These are phyloP conservation scores for Triticum aestivum DNA, from an alignment of 176 grass and related monocot genomes.

Conservation along the genomic window DNA sequence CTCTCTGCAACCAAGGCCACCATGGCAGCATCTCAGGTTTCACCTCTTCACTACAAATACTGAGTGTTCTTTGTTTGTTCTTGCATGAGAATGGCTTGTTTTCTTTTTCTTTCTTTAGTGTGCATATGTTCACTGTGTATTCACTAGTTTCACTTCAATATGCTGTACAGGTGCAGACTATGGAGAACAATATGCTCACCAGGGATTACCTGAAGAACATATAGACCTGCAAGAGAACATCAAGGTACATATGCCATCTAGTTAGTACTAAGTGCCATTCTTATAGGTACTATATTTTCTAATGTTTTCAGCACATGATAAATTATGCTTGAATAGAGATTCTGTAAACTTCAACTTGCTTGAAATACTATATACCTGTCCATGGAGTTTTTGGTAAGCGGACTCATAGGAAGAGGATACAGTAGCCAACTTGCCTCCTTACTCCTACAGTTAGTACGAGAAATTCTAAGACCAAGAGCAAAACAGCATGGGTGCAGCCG, in stretches of 20 bases:
- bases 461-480: neutral
- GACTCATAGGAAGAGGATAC: neutral
- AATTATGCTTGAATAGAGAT: neutral
- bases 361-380: neutral
- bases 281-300: conserved; percentile 19
- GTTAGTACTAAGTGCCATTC: neutral
- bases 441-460: conserved; percentile 15
- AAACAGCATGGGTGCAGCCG: conserved; percentile 8
- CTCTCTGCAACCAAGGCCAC: conserved; percentile 45
- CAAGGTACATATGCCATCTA: conserved; percentile 36
- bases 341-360: conserved; percentile 8
- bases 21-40: conserved; percentile 39
- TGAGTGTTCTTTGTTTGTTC: conserved; percentile 2
- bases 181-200: conserved; percentile 42
- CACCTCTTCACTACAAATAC: neutral
- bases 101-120: neutral
- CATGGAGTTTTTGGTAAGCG: neutral
- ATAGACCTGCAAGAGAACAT: conserved; percentile 32
- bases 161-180: conserved; percentile 36
- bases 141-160: neutral
- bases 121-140: conserved; percentile 14
- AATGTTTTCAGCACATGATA: neutral
- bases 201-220: conserved; percentile 26
- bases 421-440: conserved; percentile 13
- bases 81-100: neutral